Evolutionary conservation across 257 asterid genomes (phyloP).

Genomic region (Nicotiana otophora): DNA sequence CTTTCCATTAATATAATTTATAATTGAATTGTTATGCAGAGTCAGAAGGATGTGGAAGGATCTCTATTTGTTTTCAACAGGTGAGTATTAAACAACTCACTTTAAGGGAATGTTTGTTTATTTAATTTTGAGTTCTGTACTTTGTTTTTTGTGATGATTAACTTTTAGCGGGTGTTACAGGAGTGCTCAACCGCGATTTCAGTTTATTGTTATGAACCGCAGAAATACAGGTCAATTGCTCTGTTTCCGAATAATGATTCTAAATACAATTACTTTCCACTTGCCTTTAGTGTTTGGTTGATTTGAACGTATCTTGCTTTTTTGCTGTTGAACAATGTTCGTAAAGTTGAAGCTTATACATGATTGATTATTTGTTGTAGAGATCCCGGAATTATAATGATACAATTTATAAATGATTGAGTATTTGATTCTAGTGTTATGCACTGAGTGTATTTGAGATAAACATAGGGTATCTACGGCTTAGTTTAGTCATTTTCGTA

Average conservation of each 20-base stretch:
- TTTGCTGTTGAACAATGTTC: neutral
- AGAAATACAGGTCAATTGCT: slow-evolving; percentile 58
- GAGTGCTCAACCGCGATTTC: slow-evolving; percentile 77
- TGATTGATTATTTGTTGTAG: neutral
- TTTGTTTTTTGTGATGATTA: neutral
- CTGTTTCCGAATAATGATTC: too few relatives aligned
- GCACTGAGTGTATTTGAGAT: too few relatives aligned
- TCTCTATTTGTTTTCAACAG: slow-evolving; percentile 87
- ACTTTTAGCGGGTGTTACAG: slow-evolving; percentile 37
- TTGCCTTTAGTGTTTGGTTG: neutral
- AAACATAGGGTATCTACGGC: too few relatives aligned
- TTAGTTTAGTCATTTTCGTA: too few relatives aligned
- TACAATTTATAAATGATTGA: neutral
- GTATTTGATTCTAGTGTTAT: too few relatives aligned
- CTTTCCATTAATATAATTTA: neutral
- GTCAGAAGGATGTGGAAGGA: slow-evolving; percentile 92
- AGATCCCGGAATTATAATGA: neutral
- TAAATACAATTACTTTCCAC: neutral
- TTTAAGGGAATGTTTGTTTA: slow-evolving; percentile 8
- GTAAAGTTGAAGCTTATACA: neutral
- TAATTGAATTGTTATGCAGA: slow-evolving; percentile 33
- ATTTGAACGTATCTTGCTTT: neutral
- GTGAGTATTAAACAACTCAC: slow-evolving; percentile 23
- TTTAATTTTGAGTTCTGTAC: neutral
- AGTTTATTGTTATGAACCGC: slow-evolving; percentile 88